Percentiles rank a stretch among this genome's conserved stretches.
These are phyloP conservation scores for Neurospora tetraspora DNA, from an alignment of 495 filamentous ascomycete species.

Conservation along the genomic window DNA sequence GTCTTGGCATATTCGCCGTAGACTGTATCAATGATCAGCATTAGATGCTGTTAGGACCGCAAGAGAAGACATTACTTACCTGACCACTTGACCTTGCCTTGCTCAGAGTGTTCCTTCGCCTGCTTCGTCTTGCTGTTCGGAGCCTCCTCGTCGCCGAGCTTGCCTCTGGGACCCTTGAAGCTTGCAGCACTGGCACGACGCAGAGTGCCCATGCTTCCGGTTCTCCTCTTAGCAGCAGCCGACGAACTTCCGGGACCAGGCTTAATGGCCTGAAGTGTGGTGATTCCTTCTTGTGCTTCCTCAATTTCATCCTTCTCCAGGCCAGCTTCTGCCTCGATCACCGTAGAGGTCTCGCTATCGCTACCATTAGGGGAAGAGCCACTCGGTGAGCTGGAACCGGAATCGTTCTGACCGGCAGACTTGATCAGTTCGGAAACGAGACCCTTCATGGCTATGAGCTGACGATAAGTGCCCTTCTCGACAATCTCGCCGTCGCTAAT, in stretches of 20 bases:
- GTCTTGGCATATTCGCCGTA: constrained; percentile 87
- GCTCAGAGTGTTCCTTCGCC: constrained; percentile 74
- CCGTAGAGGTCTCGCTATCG: constrained; percentile 48
- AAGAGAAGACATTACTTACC: constrained; percentile 20
- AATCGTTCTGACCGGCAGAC: constrained; percentile 50
- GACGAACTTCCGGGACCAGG: constrained; percentile 30
- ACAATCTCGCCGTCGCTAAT: constrained; percentile 73
- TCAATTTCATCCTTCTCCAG: constrained; percentile 53
- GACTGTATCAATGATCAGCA: constrained; percentile 34
- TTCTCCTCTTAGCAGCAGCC: constrained; percentile 40
- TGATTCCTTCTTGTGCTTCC: constrained; percentile 58
- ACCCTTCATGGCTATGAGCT: constrained; percentile 88
- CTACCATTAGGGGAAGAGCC: constrained; percentile 31
- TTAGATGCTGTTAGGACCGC: background rate
- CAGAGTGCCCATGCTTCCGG: constrained; percentile 63
- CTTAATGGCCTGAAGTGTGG: constrained; percentile 63
- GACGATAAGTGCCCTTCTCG: constrained; percentile 81
- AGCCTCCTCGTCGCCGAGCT: constrained; percentile 74
- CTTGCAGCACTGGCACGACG: constrained; percentile 86
- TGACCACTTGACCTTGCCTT: constrained; percentile 96
- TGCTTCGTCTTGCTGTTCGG: constrained; percentile 63
- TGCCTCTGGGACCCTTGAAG: constrained; percentile 77
- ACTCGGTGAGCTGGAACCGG: constrained; percentile 17
- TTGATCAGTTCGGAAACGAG: constrained; percentile 79
- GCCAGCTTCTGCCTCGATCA: constrained; percentile 40